Evolutionary conservation across 2,329 filamentous ascomycete genomes (phyloP), one percentile per base, ranked within the genome.

Genomic region (Phoma sp.): DNA sequence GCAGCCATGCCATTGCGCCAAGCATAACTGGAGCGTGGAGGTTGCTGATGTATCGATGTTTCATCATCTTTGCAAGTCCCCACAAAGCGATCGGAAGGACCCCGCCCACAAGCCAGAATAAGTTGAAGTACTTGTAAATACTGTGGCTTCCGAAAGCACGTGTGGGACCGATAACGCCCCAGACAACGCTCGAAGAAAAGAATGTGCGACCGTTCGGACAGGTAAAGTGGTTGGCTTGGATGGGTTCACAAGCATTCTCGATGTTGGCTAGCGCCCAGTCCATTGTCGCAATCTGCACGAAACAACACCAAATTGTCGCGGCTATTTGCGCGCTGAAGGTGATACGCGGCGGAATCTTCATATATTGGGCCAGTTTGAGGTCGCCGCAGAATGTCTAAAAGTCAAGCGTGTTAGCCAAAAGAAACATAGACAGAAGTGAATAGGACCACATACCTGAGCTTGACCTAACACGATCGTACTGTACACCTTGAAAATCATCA

Each of bases 131-230:
- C 0, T 80, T 81, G 77, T 88, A 88, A 63, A 88, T 81, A 58
- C 85, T 81, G 4, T 84, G 85, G 0, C 83, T 83, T 1, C 83
- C 85, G 75, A 88, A 88, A 70, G 88, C 84, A 61, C 85, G 83
- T 0, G 81, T 79, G 0, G 86, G 86, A 1, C 86, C 86, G 52
- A 89, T 83, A 35, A 87, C 81, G 13, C 87, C 86, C 86, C 86
- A 89, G 60, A 88, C 88, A 27, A 89, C 83, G 0, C 84, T 87
- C 0, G 86, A 85, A 8, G 85, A 82, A 66, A 87, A 89, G 69
- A 88, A 88, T 33, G 87, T 85, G 10, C 82, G 79, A 2, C 85
- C 86, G 4, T 85, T 85, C 0, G 85, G 85, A 57, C 86, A 89
- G 2, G 83, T 85, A 63, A 88, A 89, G 61, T 83, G 81, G 21